phyloP scores from a whole-genome alignment of 1,284 basidiomycete species.

The Pseudozyma thailandica region DNA sequence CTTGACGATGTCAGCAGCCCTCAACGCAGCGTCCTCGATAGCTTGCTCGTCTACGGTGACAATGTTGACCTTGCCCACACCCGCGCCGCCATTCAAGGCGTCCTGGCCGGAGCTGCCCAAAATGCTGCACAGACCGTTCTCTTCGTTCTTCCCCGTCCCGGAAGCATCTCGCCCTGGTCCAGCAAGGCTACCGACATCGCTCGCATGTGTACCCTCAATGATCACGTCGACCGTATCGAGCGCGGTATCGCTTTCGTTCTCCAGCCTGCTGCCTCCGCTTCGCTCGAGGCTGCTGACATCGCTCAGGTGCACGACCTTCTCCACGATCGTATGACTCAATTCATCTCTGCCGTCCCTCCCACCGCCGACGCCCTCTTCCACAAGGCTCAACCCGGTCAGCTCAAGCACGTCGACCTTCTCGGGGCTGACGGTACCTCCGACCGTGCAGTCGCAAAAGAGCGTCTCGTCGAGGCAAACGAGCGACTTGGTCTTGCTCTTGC shows the following conservation, averaged over 20 bases:
- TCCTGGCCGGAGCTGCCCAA: constrained; percentile 30
- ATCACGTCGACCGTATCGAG: constrained; percentile 81
- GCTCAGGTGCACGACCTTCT: constrained; percentile 43
- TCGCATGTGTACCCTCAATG: constrained; percentile 79
- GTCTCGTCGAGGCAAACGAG: constrained; percentile 81
- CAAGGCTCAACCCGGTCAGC: constrained; percentile 76
- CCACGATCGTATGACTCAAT: constrained; percentile 94
- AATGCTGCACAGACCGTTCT: constrained; percentile 69
- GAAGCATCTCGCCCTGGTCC: constrained; percentile 88
- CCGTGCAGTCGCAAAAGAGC: constrained; percentile 52
- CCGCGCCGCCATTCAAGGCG: constrained; percentile 69
- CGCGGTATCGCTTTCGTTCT: constrained; percentile 82
- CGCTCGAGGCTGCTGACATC: constrained; percentile 43
- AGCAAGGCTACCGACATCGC: constrained; percentile 95
- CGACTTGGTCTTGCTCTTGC: constrained; percentile 90
- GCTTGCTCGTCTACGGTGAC: constrained; percentile 89
- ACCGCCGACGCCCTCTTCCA: constrained; percentile 77
- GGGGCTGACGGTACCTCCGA: constrained; percentile 61
- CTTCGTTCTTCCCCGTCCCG: constrained; percentile 62
- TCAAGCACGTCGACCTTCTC: constrained; percentile 76
- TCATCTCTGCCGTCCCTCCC: constrained; percentile 72
- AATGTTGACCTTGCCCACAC: constrained; percentile 74
- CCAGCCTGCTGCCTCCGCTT: constrained; percentile 70
- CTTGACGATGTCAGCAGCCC: constrained; percentile 72
- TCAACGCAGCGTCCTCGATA: constrained; percentile 75